Conservation (phyloP, 1,284 basidiomycete species). For the Ustilago vetiveriae region DNA sequence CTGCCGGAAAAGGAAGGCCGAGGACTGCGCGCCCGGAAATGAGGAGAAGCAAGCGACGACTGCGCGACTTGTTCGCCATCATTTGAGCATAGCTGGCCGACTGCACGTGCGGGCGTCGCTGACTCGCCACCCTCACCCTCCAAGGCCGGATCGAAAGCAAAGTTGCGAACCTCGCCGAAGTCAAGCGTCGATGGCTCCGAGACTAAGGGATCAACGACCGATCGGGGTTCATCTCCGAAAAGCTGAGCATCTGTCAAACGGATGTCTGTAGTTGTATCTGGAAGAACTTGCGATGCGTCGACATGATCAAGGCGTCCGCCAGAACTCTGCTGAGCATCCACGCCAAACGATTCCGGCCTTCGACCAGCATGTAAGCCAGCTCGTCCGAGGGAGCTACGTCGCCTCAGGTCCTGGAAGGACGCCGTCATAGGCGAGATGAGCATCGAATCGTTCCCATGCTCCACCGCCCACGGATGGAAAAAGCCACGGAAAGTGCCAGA, state of each 20-base stretch:
- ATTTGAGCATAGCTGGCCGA: background rate
- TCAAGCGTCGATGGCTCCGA: background rate
- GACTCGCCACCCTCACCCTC: slow-evolving; percentile 22
- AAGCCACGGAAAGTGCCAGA: slow-evolving; percentile 35
- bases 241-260: slow-evolving; percentile 15
- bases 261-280: background rate
- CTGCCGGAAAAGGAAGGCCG: slow-evolving; percentile 40
- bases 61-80: background rate
- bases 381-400: slow-evolving; percentile 29
- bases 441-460: slow-evolving; percentile 29
- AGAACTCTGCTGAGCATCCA: slow-evolving; percentile 2
- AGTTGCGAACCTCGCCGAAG: background rate
- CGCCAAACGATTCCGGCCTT: slow-evolving; percentile 12
- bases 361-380: slow-evolving; percentile 5
- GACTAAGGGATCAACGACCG: slow-evolving; percentile 14
- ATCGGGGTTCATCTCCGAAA: slow-evolving; percentile 22
- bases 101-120: background rate
- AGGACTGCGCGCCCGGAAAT: slow-evolving; percentile 9
- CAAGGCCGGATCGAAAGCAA: slow-evolving; percentile 32
- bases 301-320: background rate
- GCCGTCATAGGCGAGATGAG: slow-evolving; percentile 38
- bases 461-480: slow-evolving; percentile 43
- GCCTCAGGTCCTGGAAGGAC: slow-evolving; percentile 26
- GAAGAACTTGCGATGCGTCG: background rate
- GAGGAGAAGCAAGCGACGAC: background rate